Evolutionary conservation across 352 stramenopile species (phyloP).

Genomic region (Plasmopara viticola): DNA sequence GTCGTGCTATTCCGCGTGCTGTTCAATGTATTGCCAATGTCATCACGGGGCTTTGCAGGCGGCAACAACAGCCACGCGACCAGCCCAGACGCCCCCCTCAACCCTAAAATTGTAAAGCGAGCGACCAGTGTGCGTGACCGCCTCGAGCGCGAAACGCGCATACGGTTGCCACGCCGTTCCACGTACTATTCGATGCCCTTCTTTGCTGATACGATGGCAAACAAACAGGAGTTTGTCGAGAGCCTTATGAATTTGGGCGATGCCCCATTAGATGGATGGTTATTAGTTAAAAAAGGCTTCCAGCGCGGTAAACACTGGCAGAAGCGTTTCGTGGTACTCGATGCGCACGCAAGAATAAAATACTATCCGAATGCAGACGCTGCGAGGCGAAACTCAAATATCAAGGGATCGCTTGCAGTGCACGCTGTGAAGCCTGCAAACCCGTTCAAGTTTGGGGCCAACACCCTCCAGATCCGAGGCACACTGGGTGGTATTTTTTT

Average conservation of each 20-base stretch:
- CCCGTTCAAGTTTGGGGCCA: conserved; percentile 63
- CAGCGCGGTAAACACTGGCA: conserved; percentile 78
- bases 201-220: conserved; percentile 64
- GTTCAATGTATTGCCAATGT: no score
- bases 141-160: conserved; percentile 52
- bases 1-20: neutral
- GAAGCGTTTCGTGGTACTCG: conserved; percentile 74
- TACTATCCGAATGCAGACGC: conserved; percentile 76
- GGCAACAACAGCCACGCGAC: neutral
- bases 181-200: conserved; percentile 78
- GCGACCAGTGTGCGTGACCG: conserved; percentile 48
- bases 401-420: conserved; percentile 71
- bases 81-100: neutral
- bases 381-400: conserved; percentile 68
- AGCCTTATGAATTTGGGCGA: conserved; percentile 61
- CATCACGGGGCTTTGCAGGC: neutral
- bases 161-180: conserved; percentile 47
- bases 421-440: conserved; percentile 70
- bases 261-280: conserved; percentile 61
- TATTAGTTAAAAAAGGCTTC: conserved; percentile 70
- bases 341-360: conserved; percentile 67
- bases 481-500: conserved; percentile 79
- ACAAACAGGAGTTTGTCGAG: conserved; percentile 74
- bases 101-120: conserved; percentile 14
- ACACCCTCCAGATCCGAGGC: conserved; percentile 68